Evolutionary conservation across 495 filamentous ascomycete species (phyloP), one percentile per base, ranked within the genome.

Genomic region (Penicillium crystallinum): DNA sequence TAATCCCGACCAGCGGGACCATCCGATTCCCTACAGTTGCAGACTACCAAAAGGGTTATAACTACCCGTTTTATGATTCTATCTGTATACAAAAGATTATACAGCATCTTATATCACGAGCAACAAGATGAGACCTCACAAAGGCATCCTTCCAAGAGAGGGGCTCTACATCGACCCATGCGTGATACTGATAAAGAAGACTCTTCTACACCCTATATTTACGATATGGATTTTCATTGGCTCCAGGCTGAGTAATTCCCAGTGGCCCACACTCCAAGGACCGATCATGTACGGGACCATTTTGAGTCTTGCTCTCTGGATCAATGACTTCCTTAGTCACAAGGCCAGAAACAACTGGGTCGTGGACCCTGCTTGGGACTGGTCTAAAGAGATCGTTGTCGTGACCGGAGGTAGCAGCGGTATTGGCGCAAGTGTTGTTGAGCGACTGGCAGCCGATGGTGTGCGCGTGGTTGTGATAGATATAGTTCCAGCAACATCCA

Each of bases 361-460:
- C 12, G 68, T 61, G 12, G 64, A 58, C 17, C 77, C 82, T 63
- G 68, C 52, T 15, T 84, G 80, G 64, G 77, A 81, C 65, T 86
- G 80, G 80, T 62, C 68, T 4, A 72, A 76, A 57, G 84, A 88
- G 66, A 73, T 86, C 45, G 81, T 84, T 1, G 65, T 86, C 6
- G 75, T 87, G 39, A 86, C 84, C 4, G 82, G 84, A 17, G 83
- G 83, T 6, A 77, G 80, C 17, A 75, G 77, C 39, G 84, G 82
- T 9, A 85, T 86, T 62, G 83, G 84, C 3, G 77, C 69, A 14
- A 63, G 74, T 5, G 67, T 85, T 6, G 82, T 82, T 17, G 71
- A 72, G 62, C 60, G 80, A 22, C 65, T 87, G 0, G 80, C 75
- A 6, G 78, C 78, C 56, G 61, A 54, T 49, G 72, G 74, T 4